A percentile compares a stretch with the other conserved stretches of the same genome.
Evolutionary conservation across 106 monocot genomes (phyloP).

Genomic region (Allium sativum): DNA sequence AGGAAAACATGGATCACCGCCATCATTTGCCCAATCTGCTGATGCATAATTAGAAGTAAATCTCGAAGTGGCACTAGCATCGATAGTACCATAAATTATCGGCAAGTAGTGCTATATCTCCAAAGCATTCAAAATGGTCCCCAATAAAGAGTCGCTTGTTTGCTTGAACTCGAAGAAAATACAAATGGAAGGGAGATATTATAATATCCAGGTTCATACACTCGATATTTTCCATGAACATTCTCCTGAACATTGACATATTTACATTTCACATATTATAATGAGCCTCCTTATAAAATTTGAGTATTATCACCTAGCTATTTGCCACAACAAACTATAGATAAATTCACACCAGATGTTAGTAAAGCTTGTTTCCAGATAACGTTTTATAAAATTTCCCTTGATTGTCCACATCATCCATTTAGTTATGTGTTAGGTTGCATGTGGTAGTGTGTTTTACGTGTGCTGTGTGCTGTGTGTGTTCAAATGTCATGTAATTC

Average conservation of each 20-base stretch:
- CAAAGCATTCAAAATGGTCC: slow-evolving; percentile 93
- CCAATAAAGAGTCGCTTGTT: slow-evolving; percentile 81
- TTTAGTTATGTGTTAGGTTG: too few species aligned
- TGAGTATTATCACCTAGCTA: too few species aligned
- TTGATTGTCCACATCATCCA: too few species aligned
- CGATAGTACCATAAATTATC: slow-evolving; percentile 63
- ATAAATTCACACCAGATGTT: too few species aligned
- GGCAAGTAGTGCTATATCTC: slow-evolving; percentile 77
- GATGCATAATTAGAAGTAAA: slow-evolving; percentile 46
- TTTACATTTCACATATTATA: too few species aligned
- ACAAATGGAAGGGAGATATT: slow-evolving; percentile 82
- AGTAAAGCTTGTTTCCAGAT: too few species aligned
- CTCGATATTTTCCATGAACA: slow-evolving; percentile 73
- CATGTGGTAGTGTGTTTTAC: too few species aligned
- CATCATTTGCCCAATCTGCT: slow-evolving; percentile 84
- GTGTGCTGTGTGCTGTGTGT: too few species aligned
- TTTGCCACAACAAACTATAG: too few species aligned
- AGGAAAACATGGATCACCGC: slow-evolving; percentile 92
- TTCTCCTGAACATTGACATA: slow-evolving; percentile 90
- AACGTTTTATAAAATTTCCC: too few species aligned
- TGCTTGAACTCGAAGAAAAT: slow-evolving; percentile 78
- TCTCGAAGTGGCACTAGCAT: slow-evolving; percentile 61
- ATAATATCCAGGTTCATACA: slow-evolving; percentile 80
- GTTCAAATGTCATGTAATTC: too few species aligned
- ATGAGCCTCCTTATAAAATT: too few species aligned